Conservation (phyloP, 2,329 filamentous ascomycete species). For the Tolypocladium ophioglossoides region DNA sequence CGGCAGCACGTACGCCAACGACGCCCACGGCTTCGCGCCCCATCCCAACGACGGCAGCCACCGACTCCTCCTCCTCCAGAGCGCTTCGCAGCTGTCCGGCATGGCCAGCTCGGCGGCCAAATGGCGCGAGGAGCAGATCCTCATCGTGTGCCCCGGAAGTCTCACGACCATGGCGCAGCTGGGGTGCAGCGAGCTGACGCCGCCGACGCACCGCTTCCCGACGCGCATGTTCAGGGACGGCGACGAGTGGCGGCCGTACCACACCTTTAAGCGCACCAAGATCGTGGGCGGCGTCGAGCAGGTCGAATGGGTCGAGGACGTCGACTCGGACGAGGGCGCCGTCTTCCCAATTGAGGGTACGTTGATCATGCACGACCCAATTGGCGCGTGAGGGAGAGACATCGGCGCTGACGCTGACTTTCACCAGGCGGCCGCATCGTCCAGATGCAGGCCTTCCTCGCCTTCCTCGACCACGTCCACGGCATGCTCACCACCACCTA, state of each 20-base stretch:
- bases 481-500: slow-evolving; percentile 81
- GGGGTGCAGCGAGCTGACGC: slow-evolving; percentile 82
- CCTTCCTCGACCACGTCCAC: slow-evolving; percentile 86
- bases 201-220: slow-evolving; percentile 73
- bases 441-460: slow-evolving; percentile 88
- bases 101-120: slow-evolving; percentile 49
- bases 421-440: slow-evolving; percentile 63
- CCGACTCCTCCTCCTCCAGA: background rate
- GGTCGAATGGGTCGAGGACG: slow-evolving; percentile 78
- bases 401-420: background rate
- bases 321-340: slow-evolving; percentile 77
- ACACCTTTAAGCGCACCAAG: slow-evolving; percentile 58
- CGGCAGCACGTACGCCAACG: background rate
- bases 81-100: slow-evolving; percentile 8
- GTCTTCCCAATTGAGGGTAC: slow-evolving; percentile 69
- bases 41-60: background rate
- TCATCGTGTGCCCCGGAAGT: slow-evolving; percentile 73
- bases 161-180: slow-evolving; percentile 85
- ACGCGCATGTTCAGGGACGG: slow-evolving; percentile 93
- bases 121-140: slow-evolving; percentile 55
- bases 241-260: slow-evolving; percentile 65
- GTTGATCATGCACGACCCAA: slow-evolving; percentile 7
- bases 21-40: background rate
- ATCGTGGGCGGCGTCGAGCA: slow-evolving; percentile 36
- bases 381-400: no score